These are phyloP conservation scores for Elsinoe fawcettii DNA, from an alignment of 2,329 filamentous ascomycete genomes.

Conservation along the genomic window DNA sequence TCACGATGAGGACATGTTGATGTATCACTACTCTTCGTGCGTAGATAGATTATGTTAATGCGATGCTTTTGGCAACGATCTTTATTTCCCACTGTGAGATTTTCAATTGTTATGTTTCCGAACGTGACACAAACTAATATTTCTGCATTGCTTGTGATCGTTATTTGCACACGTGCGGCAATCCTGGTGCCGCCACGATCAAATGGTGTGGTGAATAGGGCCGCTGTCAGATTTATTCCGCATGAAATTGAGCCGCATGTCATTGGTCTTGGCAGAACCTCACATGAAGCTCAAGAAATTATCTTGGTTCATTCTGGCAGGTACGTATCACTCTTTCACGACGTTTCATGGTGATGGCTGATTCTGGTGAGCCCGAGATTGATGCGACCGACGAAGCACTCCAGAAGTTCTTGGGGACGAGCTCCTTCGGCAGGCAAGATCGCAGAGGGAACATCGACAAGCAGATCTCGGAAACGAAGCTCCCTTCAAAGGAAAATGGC, in stretches of 20 bases:
- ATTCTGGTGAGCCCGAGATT: neutral
- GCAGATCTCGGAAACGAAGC: slow-evolving; percentile 70
- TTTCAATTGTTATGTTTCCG: no score
- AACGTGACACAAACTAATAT: no score
- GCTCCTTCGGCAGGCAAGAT: slow-evolving; percentile 77
- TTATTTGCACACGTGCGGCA: neutral
- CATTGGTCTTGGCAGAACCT: neutral
- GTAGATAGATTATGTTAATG: slow-evolving; percentile 10
- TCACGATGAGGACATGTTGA: neutral
- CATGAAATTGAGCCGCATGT: neutral
- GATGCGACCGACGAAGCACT: slow-evolving; percentile 55
- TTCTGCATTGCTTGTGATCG: neutral
- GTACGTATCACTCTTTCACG: neutral
- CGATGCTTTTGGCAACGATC: neutral
- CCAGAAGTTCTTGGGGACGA: slow-evolving; percentile 67
- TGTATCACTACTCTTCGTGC: neutral
- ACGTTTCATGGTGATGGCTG: neutral
- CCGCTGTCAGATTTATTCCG: neutral
- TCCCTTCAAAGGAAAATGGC: slow-evolving; percentile 22
- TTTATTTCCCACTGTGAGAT: neutral
- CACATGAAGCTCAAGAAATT: neutral
- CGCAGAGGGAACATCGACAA: slow-evolving; percentile 65
- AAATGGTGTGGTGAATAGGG: slow-evolving; percentile 5
- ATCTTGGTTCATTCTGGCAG: no score
- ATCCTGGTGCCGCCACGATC: neutral